These are phyloP conservation scores for Cicer bijugum DNA, from an alignment of 306 rosid species.

Conservation along the genomic window DNA sequence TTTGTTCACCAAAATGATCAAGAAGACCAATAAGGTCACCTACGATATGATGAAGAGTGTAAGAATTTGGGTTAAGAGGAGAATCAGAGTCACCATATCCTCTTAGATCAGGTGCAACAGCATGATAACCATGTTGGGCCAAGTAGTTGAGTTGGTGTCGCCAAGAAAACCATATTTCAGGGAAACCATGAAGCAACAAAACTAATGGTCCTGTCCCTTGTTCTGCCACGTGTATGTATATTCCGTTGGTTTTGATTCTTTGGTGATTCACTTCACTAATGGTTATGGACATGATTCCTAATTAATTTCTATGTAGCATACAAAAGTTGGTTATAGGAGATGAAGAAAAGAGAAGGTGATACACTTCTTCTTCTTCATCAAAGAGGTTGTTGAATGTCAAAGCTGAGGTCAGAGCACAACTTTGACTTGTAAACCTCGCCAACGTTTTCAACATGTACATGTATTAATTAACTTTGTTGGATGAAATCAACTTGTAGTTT, in stretches of 20 bases:
- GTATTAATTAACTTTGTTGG: too few species aligned
- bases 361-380: not conserved
- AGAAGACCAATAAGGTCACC: conserved; percentile 68
- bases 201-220: conserved; percentile 76
- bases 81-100: conserved; percentile 73
- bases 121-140: conserved; percentile 65
- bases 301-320: not conserved
- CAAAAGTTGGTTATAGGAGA: conserved; percentile 3
- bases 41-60: conserved; percentile 53
- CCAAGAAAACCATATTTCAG: conserved; percentile 68
- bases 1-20: conserved; percentile 65
- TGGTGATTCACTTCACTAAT: conserved; percentile 62
- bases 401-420: conserved; percentile 28
- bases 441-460: not conserved
- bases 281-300: conserved; percentile 25
- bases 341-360: not conserved
- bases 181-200: conserved; percentile 72
- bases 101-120: conserved; percentile 76
- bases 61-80: conserved; percentile 58
- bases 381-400: conserved; percentile 11
- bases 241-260: conserved; percentile 45
- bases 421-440: conserved; percentile 35
- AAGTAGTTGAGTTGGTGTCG: conserved; percentile 60
- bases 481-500: too few species aligned
- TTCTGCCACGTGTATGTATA: conserved; percentile 67